Conservation (phyloP, 2,329 filamentous ascomycete species). For the Neurospora sp. region DNA sequence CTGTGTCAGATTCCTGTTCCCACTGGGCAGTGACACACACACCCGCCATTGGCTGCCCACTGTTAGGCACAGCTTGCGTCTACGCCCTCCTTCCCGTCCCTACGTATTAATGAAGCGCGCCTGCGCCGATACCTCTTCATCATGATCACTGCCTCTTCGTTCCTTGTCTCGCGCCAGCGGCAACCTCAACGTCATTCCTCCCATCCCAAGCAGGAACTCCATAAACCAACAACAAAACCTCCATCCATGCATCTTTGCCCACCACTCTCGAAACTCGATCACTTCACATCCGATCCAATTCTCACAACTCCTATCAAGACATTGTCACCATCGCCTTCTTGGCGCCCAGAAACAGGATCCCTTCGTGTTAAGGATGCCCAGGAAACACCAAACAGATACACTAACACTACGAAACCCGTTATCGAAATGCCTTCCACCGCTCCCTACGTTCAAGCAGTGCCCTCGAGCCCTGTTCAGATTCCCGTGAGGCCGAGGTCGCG, state of each 20-base stretch:
- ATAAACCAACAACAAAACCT: not conserved
- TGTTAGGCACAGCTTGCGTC: not conserved
- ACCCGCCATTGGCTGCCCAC: not conserved
- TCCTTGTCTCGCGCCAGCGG: not conserved
- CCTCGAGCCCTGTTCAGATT: slow-evolving; percentile 46
- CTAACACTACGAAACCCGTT: slow-evolving; percentile 11
- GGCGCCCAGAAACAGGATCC: not conserved
- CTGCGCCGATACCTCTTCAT: not conserved
- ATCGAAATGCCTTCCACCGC: not conserved
- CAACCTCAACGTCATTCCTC: not conserved
- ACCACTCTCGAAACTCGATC: not conserved
- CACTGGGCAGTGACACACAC: not conserved
- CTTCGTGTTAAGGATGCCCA: not conserved
- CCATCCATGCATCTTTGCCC: not conserved
- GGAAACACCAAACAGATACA: not conserved
- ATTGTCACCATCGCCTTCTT: not conserved
- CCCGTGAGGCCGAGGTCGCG: slow-evolving; percentile 33
- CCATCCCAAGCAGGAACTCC: not conserved
- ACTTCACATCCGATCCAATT: not conserved
- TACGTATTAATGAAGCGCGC: not conserved
- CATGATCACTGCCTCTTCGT: not conserved
- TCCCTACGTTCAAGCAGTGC: slow-evolving; percentile 14
- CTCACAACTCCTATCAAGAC: not conserved
- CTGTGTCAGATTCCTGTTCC: not conserved
- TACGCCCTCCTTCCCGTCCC: not conserved